Base-by-base conservation (phyloP, 345 rosid genomes). In the Eucalyptus curtisii region DNA sequence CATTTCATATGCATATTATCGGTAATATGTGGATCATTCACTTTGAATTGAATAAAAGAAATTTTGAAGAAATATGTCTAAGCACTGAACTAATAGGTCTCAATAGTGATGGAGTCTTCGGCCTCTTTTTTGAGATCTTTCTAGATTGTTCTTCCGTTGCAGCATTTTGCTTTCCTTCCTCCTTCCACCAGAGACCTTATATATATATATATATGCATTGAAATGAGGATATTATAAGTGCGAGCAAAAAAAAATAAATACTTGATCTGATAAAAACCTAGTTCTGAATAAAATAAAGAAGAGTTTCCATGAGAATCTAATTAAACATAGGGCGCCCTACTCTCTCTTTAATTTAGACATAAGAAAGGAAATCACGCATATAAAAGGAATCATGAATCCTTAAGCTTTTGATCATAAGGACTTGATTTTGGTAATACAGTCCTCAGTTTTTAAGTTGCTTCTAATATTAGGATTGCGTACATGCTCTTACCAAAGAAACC, bases 1-100 rank as follows among this genome's bases (percentile, higher is more conserved):
- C 98, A 92, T 97, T 97, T 86, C 99, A 96, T 90, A 95, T 95
- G 92, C 98, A 95, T 86, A 95, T 95, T 50, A 95, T 92, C 97
- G 95, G 88, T 90, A 93, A 19, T 88, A 52, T 89, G 17, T 86
- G 44, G 79, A 68, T 86, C 86, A 42, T 85, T 79, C 84, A 76
- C 85, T 52, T 7, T 13, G 45, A 61, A 30, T 44, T 37, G 84
- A 33, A 82, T 49, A 79, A 89, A 33, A 68, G 49, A 53, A 88
- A 52, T 22, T 13, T 53, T 68, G n/a, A 81, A 89, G 44, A 30
- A 88, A 87, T 82, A 27, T 49, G 61, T 40, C 47, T 33, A 87
- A 88, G 91, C 91, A 86, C 49, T 80, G 88, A 91, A 90, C 96
- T 93, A 87, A 97, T 95, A 86, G 99, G 98, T 94, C 99, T 94